Percentiles rank a stretch among this genome's conserved stretches.
These are phyloP conservation scores for Effrenium voratum DNA, from an alignment of 73 alveolate species.

Conservation along the genomic window DNA sequence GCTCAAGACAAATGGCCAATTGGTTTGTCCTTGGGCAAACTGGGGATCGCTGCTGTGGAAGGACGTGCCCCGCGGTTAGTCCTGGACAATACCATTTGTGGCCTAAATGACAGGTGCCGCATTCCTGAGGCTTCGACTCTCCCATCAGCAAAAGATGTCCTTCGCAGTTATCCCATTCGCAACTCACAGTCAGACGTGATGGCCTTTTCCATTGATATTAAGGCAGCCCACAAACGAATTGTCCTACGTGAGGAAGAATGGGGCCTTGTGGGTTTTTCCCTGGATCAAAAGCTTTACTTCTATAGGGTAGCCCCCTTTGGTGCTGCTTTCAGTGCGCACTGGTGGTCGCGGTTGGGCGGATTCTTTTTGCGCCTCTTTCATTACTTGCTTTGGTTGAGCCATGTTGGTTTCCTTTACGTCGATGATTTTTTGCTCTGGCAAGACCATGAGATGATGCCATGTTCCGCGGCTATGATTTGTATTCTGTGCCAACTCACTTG, in stretches of 20 bases:
- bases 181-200: not conserved
- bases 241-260: not conserved
- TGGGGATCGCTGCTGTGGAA: not conserved
- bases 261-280: not conserved
- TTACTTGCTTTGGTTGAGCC: not conserved
- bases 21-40: slow-evolving; percentile 3
- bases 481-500: not conserved
- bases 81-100: not conserved
- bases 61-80: not conserved
- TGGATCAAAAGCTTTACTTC: not conserved
- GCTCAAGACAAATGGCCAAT: not conserved
- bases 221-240: not conserved
- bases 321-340: not conserved
- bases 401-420: not conserved
- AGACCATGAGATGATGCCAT: not conserved
- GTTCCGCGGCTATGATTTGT: not conserved
- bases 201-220: not conserved
- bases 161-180: not conserved
- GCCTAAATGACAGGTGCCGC: not conserved
- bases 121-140: not conserved
- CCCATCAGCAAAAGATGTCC: not conserved
- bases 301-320: too few species aligned
- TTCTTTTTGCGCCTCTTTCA: not conserved
- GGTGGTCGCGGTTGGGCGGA: not conserved
- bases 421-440: not conserved